Evolutionary conservation across 192 early-diverging fungal genomes (phyloP), one percentile per base, ranked within the genome.

Genomic region (Phlyctochytrium planicorne): DNA sequence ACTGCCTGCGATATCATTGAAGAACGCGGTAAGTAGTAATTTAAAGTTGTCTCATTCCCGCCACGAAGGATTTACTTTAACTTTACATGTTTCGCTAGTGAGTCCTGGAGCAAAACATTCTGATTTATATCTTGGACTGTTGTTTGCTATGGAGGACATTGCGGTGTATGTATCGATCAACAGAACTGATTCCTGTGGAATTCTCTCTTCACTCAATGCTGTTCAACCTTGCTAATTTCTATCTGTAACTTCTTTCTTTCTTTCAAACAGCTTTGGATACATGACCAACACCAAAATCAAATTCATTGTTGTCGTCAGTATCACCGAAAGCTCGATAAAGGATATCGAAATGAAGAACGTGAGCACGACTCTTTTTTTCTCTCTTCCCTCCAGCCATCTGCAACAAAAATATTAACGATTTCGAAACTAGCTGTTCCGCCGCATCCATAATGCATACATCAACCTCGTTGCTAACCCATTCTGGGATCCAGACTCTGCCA

Each of bases 1-100:
- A 95, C 93, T 1, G 90, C 93, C 0, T 88, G 87, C 71, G 95
- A 97, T 76, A 82, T 94, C 2, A 90, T 97, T 69, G 95, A 95
- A 62, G 92, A 93, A 77, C 73, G 90, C 81, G 86, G 90, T 89
- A 52, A 24, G 36, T 14, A 73, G 34, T 31, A 20, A 16, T 30
- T 30, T 20, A 14, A n/a, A 35, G 32, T 12, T 67, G 35, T n/a
- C n/a, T n/a, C n/a, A 35, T 34, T 4, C 2, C 27, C 2, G 60
- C 60, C 3, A 2, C 31, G 23, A 2, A 3, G 27, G 27, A n/a
- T n/a, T n/a, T n/a, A n/a, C 62, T 30, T 52, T 47, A 23, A 17
- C 10, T 25, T 12, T 23, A 63, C 17, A 37, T 57, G 60, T 16
- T 59, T 72, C 20, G 31, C 60, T 47, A 86, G 83, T 87, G 30